phyloP scores from a whole-genome alignment of 306 rosid species.

The Clitoria ternatea region DNA sequence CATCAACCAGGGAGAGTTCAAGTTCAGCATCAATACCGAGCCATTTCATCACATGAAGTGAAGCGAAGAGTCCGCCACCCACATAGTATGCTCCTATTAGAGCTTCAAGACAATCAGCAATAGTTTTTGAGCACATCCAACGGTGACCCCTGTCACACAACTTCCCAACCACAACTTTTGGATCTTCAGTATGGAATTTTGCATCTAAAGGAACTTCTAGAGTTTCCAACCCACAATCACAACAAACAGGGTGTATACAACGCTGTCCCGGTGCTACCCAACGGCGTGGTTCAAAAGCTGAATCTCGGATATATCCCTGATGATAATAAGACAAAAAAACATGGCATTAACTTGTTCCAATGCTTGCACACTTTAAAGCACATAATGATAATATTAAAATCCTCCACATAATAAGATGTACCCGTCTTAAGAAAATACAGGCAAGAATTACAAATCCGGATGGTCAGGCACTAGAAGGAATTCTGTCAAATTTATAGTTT shows the following conservation, averaged over 20 bases:
- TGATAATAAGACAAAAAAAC: conserved; percentile 23
- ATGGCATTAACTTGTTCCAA: neutral
- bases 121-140: conserved; percentile 86
- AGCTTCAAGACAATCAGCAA: conserved; percentile 94
- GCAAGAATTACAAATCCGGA: neutral
- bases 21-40: conserved; percentile 64
- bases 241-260: conserved; percentile 47
- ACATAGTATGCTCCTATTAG: conserved; percentile 86
- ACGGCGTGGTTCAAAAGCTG: conserved; percentile 93
- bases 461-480: neutral
- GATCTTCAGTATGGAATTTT: conserved; percentile 70
- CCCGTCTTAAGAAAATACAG: neutral
- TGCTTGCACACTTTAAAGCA: neutral
- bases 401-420: neutral
- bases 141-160: conserved; percentile 84
- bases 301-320: conserved; percentile 77
- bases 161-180: conserved; percentile 69
- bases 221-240: conserved; percentile 80
- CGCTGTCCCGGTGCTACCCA: conserved; percentile 94
- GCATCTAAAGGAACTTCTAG: conserved; percentile 69
- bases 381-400: neutral
- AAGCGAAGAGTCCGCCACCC: conserved; percentile 72
- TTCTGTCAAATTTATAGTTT: neutral
- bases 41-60: conserved; percentile 85
- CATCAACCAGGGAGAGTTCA: conserved; percentile 60